Evolutionary conservation across 352 stramenopile species (phyloP), one percentile per base, ranked within the genome.

Genomic region (Phytopythium aichiense): DNA sequence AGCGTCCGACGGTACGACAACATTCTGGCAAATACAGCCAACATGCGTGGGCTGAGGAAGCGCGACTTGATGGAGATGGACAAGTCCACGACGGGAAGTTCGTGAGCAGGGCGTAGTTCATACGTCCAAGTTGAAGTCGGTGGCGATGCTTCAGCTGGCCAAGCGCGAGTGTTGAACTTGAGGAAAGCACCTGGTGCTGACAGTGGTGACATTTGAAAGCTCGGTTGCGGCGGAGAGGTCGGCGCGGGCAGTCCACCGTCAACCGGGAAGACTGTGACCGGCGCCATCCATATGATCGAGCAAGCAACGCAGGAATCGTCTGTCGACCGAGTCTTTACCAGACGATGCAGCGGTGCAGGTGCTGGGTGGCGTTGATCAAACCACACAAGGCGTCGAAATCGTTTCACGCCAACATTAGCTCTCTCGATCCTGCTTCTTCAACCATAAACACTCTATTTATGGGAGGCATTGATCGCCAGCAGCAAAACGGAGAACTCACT

Each of bases 51-150:
- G 18, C 50, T 50, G 12, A 69, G 33, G 46, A 56, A 69, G 33
- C 64, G 64, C 37, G 58, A 69, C 52, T 66, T 65, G 51, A 69
- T 52, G n/a, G 64, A 66, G 9, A 69, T 31, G 16, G 58, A 66
- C n/a, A 69, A 38, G 22, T 69, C 64, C 20, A 69, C 52, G 6
- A 40, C 48, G 13, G 53, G 53, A 4, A 69, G 64, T 11, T 46
- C 23, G 1, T 45, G 7, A 0, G 51, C 31, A 16, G 63, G 51
- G 7, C 38, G 23, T 5, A 68, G 63, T 31, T 60, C 49, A 20
- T 64, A 61, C 5, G 56, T 35, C 48, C 48, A 53, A 6, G 48
- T 53, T n/a, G 18, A 9, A 25, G 42, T 48, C 20, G 40, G 13
- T n/a, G 42, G 11, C 20, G 42, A 48, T 25, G 42, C 42, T 48